A percentile compares a stretch with the other conserved stretches of the same genome.
phyloP scores from a whole-genome alignment of 495 filamentous ascomycete species.

The Trichoderma erinaceum region DNA sequence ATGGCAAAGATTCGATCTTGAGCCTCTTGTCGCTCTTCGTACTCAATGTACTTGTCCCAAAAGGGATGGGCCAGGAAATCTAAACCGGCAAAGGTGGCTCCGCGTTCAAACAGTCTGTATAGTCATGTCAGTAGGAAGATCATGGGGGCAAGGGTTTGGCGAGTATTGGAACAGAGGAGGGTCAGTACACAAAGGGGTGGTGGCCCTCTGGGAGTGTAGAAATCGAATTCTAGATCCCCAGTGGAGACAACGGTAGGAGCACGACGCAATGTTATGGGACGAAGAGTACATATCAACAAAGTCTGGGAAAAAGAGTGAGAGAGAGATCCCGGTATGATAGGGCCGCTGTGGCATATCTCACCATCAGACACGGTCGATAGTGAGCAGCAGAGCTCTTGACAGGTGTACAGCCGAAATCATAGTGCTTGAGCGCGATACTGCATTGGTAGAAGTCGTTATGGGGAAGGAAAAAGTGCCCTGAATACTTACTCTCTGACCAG shows the following conservation, averaged over 20 bases:
- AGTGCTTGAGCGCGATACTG: slow-evolving; percentile 19
- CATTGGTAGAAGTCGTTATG: slow-evolving; percentile 42
- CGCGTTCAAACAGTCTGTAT: slow-evolving; percentile 85
- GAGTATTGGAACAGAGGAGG: slow-evolving; percentile 39
- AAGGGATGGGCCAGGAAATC: slow-evolving; percentile 94
- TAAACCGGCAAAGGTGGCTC: slow-evolving; percentile 74
- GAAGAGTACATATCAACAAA: slow-evolving; percentile 15
- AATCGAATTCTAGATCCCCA: slow-evolving; percentile 9
- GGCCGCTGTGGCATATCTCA: slow-evolving; percentile 49
- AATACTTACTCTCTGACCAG: slow-evolving; percentile 99
- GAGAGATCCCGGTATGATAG: slow-evolving; percentile 45
- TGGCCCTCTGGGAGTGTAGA: background rate
- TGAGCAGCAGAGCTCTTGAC: slow-evolving; percentile 27
- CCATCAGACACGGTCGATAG: slow-evolving; percentile 31
- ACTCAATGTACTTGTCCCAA: slow-evolving; percentile 98
- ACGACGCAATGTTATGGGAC: slow-evolving; percentile 13
- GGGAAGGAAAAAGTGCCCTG: slow-evolving; percentile 61
- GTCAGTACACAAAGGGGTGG: slow-evolving; percentile 50
- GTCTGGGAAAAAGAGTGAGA: slow-evolving; percentile 43
- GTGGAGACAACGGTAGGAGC: slow-evolving; percentile 15
- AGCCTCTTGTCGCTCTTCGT: slow-evolving; percentile 82
- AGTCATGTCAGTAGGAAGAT: slow-evolving; percentile 50
- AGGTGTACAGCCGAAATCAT: slow-evolving; percentile 23
- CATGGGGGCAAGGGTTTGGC: slow-evolving; percentile 25
- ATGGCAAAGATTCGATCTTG: slow-evolving; percentile 83